Evolutionary conservation across 495 filamentous ascomycete genomes (phyloP).

Genomic region (Penicillium macrosclerotiorum): DNA sequence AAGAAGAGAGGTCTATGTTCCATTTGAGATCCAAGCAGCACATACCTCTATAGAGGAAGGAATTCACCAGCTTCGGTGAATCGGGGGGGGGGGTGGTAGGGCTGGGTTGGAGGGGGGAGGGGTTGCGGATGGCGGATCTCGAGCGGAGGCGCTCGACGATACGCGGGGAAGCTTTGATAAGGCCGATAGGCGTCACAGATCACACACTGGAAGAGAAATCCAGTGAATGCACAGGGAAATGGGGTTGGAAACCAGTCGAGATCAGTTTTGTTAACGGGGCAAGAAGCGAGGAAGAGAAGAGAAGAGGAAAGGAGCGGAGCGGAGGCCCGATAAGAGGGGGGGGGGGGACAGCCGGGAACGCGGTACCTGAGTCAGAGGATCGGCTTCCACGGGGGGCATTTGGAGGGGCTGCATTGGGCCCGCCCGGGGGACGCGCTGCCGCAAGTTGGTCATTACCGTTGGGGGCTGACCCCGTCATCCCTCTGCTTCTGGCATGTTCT

Average conservation of each 20-base stretch:
- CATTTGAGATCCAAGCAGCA: background rate
- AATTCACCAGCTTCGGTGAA: no score
- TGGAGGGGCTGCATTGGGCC: no score
- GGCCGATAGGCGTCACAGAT: constrained; percentile 18
- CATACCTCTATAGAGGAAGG: constrained; percentile 1
- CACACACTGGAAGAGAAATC: constrained; percentile 11
- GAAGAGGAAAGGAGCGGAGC: constrained; percentile 1
- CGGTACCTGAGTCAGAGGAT: constrained; percentile 24
- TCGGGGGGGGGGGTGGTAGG: background rate
- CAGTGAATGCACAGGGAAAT: background rate
- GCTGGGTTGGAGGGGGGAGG: background rate
- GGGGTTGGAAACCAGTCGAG: background rate
- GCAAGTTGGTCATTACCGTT: no score
- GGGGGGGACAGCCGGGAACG: constrained; percentile 11
- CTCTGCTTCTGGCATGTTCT: no score
- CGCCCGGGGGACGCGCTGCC: no score
- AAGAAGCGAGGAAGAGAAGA: constrained; percentile 3
- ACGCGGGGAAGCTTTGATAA: constrained; percentile 33
- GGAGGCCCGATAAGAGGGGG: constrained; percentile 9
- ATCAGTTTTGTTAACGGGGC: background rate
- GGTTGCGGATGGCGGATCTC: constrained; percentile 15
- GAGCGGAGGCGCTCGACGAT: constrained; percentile 27
- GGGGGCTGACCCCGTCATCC: constrained; percentile 23
- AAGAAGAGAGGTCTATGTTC: background rate
- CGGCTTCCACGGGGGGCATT: background rate